Base-by-base conservation (phyloP, 495 filamentous ascomycete genomes). In the Xylaria sp. region DNA sequence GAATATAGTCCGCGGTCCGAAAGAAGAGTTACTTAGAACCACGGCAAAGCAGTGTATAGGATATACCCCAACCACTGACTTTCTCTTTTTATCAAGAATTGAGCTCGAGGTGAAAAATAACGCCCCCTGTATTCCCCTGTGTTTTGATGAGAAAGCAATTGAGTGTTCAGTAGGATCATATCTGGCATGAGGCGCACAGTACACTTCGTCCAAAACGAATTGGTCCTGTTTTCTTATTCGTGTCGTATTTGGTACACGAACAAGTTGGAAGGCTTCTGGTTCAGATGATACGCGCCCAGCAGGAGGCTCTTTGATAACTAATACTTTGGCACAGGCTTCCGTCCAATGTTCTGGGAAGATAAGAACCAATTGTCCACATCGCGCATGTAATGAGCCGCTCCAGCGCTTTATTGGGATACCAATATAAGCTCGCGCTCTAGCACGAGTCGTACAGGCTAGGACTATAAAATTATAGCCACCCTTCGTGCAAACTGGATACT, bases 261-360 rank as follows among this genome's bases (percentile, higher is more conserved):
- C 35, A 17, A 68, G 21, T 8, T 43, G 65, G 21, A 58, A 68
- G 1, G 31, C 9, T 33, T 12, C 24, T 44, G 65, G 65, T 11
- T 4, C 19, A 29, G 52, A 11, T 12, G 37, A 24, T 44, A 43
- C 37, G 3, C 29, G 12, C 33, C 37, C 61, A 19, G 50, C 19
- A 50, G 61, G 35, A 33, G 65, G 65, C 35, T 68, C 65, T 44
- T 68, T 68, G 6, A 68, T 26, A n/a, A 68, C 52, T n/a, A 68
- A 33, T 37, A 43, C 1, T 24, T 68, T 68, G 8, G 15, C 4
- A 11, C 15, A 14, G 2, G 65, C 65, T 21, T 58, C 40, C 15
- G 48, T 68, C 65, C 65, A 68, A 6, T 58, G 21, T 21, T 68
- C 50, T 29, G 48, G 65, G 6, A 55, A 55, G 24, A 68, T 40